These are phyloP conservation scores for Aureobasidium sp. DNA, from an alignment of 2,329 filamentous ascomycete species.

Conservation along the genomic window DNA sequence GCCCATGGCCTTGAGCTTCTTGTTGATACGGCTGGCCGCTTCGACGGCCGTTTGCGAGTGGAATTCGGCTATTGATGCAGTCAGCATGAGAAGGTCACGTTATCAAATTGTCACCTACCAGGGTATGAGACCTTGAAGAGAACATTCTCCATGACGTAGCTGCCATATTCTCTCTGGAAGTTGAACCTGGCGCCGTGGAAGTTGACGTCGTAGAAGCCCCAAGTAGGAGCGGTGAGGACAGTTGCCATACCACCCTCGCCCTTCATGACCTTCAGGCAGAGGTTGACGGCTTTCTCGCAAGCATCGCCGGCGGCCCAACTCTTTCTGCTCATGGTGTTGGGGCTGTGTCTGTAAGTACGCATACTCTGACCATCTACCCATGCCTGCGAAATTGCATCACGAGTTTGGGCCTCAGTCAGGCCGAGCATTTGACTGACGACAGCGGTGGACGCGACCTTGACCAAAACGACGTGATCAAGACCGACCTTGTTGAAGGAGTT, in stretches of 20 bases:
- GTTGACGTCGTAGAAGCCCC: conserved; percentile 98
- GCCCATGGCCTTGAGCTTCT: conserved; percentile 72
- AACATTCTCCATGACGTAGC: conserved; percentile 99
- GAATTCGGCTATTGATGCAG: conserved; percentile 62
- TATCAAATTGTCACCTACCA: conserved; percentile 46
- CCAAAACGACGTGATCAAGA: conserved; percentile 92
- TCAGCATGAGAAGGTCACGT: conserved; percentile 18
- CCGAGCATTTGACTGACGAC: conserved; percentile 95
- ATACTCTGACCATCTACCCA: conserved; percentile 96
- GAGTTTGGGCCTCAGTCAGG: conserved; percentile 80
- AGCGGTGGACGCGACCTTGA: conserved; percentile 93
- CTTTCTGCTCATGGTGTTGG: conserved; percentile 99
- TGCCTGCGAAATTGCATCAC: conserved; percentile 91
- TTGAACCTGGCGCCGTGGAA: conserved; percentile 95
- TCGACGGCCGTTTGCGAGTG: conserved; percentile 98
- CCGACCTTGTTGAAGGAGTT: conserved; percentile 99
- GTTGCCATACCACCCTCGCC: conserved; percentile 89
- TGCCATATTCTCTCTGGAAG: conserved; percentile 93
- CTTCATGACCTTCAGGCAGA: conserved; percentile 95
- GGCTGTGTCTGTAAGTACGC: conserved; percentile 93
- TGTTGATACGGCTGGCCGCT: conserved; percentile 81
- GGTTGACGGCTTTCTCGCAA: conserved; percentile 94
- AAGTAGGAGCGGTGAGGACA: conserved; percentile 83
- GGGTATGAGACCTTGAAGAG: conserved; percentile 99
- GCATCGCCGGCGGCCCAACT: conserved; percentile 98